Base-by-base conservation (phyloP, 2,329 filamentous ascomycete genomes). In the Cercospora sojina region DNA sequence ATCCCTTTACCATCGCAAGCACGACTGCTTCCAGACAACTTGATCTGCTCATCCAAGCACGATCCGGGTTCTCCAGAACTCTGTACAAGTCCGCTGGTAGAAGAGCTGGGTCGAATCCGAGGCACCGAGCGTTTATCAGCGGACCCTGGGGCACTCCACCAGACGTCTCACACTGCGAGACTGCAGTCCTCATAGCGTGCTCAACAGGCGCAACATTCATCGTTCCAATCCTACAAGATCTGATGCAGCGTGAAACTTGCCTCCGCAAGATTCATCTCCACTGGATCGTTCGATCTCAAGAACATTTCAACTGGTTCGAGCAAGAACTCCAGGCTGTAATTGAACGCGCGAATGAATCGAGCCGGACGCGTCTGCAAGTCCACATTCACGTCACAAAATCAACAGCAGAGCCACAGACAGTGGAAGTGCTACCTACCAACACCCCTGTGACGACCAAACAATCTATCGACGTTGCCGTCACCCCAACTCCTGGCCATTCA, bases 121-220 rank as follows among this genome's bases (percentile, higher is more conserved):
- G 62, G 13, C 70, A 69, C 20, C 64, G 73, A 12, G 70, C 72
- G 8, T 72, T 75, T 35, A 64, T 77, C 8, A 74, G 69, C 25
- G 74, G 75, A 6, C 75, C 75, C 2, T 76, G 74, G 74, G 75
- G 75, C 41, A 68, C 66, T 32, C 74, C 75, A 10, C 75, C 75
- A 5, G 64, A 72, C 1, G 76, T 88, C 16, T 80, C 82, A 23
- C 86, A 88, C 70, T 89, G 88, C 66, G 87, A 89, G 67, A 87
- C 83, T 63, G 80, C 88, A 2, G 78, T 89, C 0, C 75, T 90
- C 0, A 77, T 89, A 8, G 86, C 87, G 7, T 86, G 86, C 23
- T 85, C 85, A 18, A 88, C 85, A 55, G 88, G 88, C 2, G 84
- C 84, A 25, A 86, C 85, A 0, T 89, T 86, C 70, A 85, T 82